Base-by-base conservation (phyloP, 2,329 filamentous ascomycete genomes). In the Hortaea werneckii region DNA sequence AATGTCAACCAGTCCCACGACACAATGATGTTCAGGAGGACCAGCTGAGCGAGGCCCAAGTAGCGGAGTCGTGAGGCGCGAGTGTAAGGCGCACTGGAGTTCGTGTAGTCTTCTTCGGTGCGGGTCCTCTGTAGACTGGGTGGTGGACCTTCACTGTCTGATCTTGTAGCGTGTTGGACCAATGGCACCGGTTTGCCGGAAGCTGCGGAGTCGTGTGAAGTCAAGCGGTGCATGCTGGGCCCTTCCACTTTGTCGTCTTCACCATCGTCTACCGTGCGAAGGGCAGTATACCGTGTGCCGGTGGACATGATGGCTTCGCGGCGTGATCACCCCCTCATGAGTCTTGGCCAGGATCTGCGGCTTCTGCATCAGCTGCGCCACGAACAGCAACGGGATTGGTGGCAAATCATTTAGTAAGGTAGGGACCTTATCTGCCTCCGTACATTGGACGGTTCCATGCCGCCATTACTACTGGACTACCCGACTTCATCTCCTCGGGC, bases 1-100 rank as follows among this genome's bases (percentile, higher is more conserved):
- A 88, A 95, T 5, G 88, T 92, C 56, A 96, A 78, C 90, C 90
- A 96, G 77, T 94, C 87, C 90, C 90, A 96, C 60, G 86, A 94
- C 37, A 95, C 83, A 50, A 96, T 79, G 46, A 95, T 83, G 63
- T 96, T 98, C 67, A 96, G 72, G 58, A 96, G 67, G 5, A 88
- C 83, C 60, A 96, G 68, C 66, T 95, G 86, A 20, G 78, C 68
- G 43, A 98, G 71, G 1, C 92, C 92, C 63, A 95, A 85, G 81
- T 87, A 98, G 39, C 92, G 78, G 59, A 87, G 78, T 9, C 32
- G 32, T 9, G 8, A n/a, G n/a, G 32, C n/a, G 32, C 32, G 32
- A 35, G n/a, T 9, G 32, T 9, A 4, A n/a, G 32, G 32, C 2
- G 9, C 32, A 9, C 9, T n/a, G 9, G 32, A 9, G 8, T 9